A percentile compares a stretch with the other conserved stretches of the same genome.
phyloP scores from a whole-genome alignment of 306 rosid genomes.

The Prunus armeniaca region DNA sequence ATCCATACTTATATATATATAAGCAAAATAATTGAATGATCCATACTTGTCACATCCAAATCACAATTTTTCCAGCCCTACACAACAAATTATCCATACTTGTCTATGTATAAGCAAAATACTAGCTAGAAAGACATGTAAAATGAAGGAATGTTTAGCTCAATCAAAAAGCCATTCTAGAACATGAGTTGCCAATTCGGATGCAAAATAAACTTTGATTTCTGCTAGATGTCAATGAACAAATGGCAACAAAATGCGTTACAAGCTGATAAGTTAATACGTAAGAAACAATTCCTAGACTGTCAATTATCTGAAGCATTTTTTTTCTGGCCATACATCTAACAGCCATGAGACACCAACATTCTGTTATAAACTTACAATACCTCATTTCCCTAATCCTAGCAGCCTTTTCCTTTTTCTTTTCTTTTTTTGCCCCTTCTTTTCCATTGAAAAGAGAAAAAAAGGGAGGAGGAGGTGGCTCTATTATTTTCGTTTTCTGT shows the following conservation, averaged over 20 bases:
- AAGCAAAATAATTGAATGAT: too few species aligned
- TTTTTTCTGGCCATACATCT: conserved; percentile 12
- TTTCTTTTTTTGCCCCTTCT: not conserved
- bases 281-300: conserved; percentile 26
- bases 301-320: conserved; percentile 6
- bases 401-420: conserved; percentile 11
- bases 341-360: conserved; percentile 39
- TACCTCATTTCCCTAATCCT: conserved; percentile 50
- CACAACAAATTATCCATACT: too few species aligned
- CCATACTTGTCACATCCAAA: too few species aligned
- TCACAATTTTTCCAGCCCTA: too few species aligned
- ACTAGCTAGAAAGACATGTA: too few species aligned
- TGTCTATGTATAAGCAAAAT: too few species aligned
- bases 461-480: conserved; percentile 21
- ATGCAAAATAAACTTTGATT: conserved; percentile 31
- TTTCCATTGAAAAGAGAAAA: not conserved
- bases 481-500: conserved; percentile 18
- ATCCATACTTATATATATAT: too few species aligned
- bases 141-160: too few species aligned
- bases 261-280: conserved; percentile 33
- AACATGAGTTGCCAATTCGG: too few species aligned
- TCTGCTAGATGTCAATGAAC: conserved; percentile 26
- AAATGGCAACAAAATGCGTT: conserved; percentile 29
- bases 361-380: conserved; percentile 10
- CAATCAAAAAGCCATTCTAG: too few species aligned